phyloP scores from a whole-genome alignment of 345 rosid species.

The Viola odorata region DNA sequence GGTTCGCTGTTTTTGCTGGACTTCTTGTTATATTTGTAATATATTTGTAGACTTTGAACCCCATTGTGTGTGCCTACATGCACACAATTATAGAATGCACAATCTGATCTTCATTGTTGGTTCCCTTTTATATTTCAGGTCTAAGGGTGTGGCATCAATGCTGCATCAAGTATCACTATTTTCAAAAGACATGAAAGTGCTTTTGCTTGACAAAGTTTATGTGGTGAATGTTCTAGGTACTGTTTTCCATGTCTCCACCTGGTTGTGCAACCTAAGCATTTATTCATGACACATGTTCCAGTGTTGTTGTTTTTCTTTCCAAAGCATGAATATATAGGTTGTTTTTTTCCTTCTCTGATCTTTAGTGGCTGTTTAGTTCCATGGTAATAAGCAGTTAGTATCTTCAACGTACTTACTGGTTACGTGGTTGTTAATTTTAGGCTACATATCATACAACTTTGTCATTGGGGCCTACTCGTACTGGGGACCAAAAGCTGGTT shows the following conservation, averaged over 20 bases:
- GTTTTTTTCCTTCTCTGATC: too few relatives aligned
- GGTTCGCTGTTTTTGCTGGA: not conserved
- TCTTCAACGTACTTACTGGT: not conserved
- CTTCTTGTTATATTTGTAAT: not conserved
- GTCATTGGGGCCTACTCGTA: conserved; percentile 91
- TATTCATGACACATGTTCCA: not conserved
- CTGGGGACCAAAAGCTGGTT: conserved; percentile 96
- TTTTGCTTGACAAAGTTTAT: conserved; percentile 54
- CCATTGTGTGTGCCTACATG: not conserved
- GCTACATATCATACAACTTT: conserved; percentile 69
- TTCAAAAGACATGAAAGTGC: conserved; percentile 52
- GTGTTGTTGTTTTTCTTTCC: not conserved
- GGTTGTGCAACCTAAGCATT: not conserved
- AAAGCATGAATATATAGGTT: not conserved
- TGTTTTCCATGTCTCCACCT: not conserved
- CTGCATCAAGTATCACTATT: conserved; percentile 25
- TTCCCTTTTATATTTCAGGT: conserved; percentile 9
- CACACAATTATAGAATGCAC: not conserved
- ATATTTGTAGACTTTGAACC: not conserved
- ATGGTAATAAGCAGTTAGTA: not conserved
- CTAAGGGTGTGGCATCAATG: not conserved
- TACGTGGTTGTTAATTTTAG: conserved; percentile 31
- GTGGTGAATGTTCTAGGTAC: conserved; percentile 74
- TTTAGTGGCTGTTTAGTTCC: too few relatives aligned
- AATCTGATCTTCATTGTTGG: not conserved